Percentiles rank a stretch among this genome's conserved stretches.
Evolutionary conservation across 78 protist species (phyloP).

Genomic region (slime mould (Dictyostelium discoideum)): dicty_2.7 NC_007090.3:1197501-1198000

Average conservation of each 20-base stretch:
- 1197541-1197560: background rate
- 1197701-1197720: constrained; percentile 50
- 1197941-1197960: constrained; percentile 2
- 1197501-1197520: background rate
- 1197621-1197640: background rate
- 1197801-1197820: constrained; percentile 13
- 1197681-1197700: constrained; percentile 5
- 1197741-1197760: constrained; percentile 3
- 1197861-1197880: background rate
- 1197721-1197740: background rate
- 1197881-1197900: constrained; percentile 34
- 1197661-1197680: background rate
- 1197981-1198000: constrained; percentile 40
- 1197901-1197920: constrained; percentile 34
- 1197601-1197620: background rate
- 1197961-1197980: constrained; percentile 27
- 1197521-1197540: background rate
- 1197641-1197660: background rate
- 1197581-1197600: background rate
- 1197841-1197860: background rate
- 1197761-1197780: constrained; percentile 45
- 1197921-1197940: constrained; percentile 17
- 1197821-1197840: background rate
- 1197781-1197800: background rate
- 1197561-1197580: constrained; percentile 6